Evolutionary conservation across 371 early-diverging fungal genomes (phyloP).

Genomic region (Mortierella sp.): DNA sequence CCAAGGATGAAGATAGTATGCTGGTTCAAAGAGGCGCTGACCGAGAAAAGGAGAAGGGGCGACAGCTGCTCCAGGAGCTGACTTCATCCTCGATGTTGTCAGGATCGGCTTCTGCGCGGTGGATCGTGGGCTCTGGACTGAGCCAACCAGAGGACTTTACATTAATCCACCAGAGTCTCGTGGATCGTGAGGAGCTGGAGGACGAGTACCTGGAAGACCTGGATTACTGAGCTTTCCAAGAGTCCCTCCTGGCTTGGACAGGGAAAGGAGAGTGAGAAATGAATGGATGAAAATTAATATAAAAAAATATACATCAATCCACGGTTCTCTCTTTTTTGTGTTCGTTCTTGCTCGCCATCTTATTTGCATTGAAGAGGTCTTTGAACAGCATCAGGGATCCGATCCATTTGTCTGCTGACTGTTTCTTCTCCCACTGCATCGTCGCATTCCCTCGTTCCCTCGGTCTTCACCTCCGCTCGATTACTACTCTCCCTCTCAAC

Average conservation of each 20-base stretch:
- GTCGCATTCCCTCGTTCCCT: not conserved
- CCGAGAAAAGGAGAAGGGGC: not conserved
- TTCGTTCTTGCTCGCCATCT: not conserved
- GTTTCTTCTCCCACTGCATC: too few relatives aligned
- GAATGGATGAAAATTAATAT: too few relatives aligned
- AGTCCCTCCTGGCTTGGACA: too few relatives aligned
- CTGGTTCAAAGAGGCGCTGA: not conserved
- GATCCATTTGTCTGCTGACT: too few relatives aligned
- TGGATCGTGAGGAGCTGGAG: conserved; percentile 13
- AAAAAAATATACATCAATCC: too few relatives aligned
- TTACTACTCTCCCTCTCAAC: not conserved
- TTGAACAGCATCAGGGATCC: not conserved
- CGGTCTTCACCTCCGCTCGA: too few relatives aligned
- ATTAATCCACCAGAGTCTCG: conserved; percentile 25
- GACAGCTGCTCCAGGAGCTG: conserved; percentile 3
- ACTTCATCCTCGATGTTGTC: conserved; percentile 3
- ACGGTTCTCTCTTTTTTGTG: not conserved
- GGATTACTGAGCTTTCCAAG: conserved; percentile 12
- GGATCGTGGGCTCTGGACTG: conserved; percentile 40
- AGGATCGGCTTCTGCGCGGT: conserved; percentile 6
- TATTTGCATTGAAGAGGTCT: not conserved
- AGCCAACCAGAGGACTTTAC: conserved; percentile 38
- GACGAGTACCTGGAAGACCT: conserved; percentile 14
- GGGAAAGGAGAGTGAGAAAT: too few relatives aligned
- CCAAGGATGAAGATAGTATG: not conserved